Base-by-base conservation (phyloP, 768 basidiomycete species). In the Epithele typhae region DNA sequence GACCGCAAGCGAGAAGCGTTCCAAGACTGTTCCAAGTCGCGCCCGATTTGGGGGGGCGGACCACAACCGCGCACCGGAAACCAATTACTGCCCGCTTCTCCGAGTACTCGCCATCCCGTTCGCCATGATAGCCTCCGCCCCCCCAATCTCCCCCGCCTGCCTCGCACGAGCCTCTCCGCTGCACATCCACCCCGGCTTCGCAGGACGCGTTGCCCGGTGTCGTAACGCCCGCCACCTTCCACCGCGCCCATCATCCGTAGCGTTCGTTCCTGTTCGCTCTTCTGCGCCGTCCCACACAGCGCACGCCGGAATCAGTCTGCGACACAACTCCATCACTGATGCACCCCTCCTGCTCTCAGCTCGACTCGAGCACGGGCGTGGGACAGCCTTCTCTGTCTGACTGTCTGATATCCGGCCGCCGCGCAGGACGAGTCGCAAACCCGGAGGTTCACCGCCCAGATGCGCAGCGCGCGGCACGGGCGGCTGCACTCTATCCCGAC, bases 11-110 rank as follows among this genome's bases (percentile, higher is more conserved):
- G 51, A 48, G 51, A 48, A 47, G 25, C 41, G 37, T 39, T 44
- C 51, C 46, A 48, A 41, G 51, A 52, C 32, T 32, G 46, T 48
- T 52, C 51, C 46, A 47, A 52, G 46, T 44, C 38, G 19, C 17
- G 41, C 46, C 17, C 15, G 17, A 34, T 44, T 46, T 21, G 18
- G 50, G 46, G 19, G 42, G 19, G 1, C 23, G 32, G 19, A 43
- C 51, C 51, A 47, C 51, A 47, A 43, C 25, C 43, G 12, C 22
- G 8, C 27, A 35, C 46, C 30, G 50, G 45, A 38, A 40, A 30
- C 50, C 50, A 43, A 43, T 46, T 43, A 47, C 44, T 38, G 46
- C 32, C 46, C 40, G 40, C 51, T 46, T 43, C 45, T n/a, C 41
- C 50, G 50, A 51, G 37, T 51, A 49, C 39, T 42, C 7, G 8